These are phyloP conservation scores for Gleditsia sinensis DNA, from an alignment of 306 rosid genomes.

Conservation along the genomic window DNA sequence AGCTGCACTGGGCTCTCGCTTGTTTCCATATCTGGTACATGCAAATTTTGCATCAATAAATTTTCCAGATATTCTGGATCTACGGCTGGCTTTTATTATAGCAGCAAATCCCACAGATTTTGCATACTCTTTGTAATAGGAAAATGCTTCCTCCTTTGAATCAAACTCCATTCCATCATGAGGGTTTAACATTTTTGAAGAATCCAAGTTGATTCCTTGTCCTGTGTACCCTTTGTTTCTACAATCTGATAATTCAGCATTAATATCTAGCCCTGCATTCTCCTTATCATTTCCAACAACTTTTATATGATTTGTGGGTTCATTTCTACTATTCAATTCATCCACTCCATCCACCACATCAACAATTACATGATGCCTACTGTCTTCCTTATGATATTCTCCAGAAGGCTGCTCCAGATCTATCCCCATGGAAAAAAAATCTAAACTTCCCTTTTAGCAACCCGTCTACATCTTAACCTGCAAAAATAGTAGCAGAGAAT, in stretches of 20 bases:
- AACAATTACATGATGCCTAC: not conserved
- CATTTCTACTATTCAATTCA: not conserved
- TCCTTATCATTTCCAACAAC: slow-evolving; percentile 51
- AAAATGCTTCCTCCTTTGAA: slow-evolving; percentile 76
- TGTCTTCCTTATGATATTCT: slow-evolving; percentile 12
- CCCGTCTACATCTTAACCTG: slow-evolving; percentile 14
- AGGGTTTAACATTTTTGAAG: slow-evolving; percentile 52
- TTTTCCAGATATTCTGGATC: slow-evolving; percentile 76
- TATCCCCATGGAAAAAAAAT: slow-evolving; percentile 58
- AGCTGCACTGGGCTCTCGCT: slow-evolving; percentile 58
- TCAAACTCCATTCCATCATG: slow-evolving; percentile 78
- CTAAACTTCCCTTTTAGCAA: not conserved
- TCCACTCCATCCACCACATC: not conserved
- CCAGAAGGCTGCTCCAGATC: slow-evolving; percentile 74
- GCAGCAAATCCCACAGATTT: slow-evolving; percentile 78
- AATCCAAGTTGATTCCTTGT: slow-evolving; percentile 58
- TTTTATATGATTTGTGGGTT: not conserved
- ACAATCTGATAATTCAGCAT: slow-evolving; percentile 50
- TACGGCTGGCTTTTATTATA: slow-evolving; percentile 78
- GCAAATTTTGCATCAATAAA: slow-evolving; percentile 90
- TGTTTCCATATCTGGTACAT: slow-evolving; percentile 74
- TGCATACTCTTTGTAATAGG: slow-evolving; percentile 81
- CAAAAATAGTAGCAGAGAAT: not conserved
- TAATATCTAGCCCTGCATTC: slow-evolving; percentile 54
- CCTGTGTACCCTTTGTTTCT: slow-evolving; percentile 58